Evolutionary conservation across 1,284 basidiomycete species (phyloP).

Genomic region (Microbotryum scabiosae): DNA sequence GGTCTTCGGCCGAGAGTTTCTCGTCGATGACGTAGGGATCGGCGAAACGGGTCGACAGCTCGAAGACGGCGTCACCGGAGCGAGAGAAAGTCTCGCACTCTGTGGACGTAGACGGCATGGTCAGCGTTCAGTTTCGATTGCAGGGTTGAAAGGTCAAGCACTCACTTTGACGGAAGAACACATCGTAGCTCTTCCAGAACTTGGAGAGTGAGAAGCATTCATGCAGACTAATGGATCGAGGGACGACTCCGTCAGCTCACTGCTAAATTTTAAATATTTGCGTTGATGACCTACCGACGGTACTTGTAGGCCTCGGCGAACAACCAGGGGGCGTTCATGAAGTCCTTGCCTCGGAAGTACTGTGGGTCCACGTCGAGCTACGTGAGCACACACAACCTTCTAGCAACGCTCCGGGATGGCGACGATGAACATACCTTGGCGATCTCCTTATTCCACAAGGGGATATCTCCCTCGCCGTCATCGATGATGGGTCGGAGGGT

Average conservation of each 20-base stretch:
- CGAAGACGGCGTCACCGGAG: slow-evolving; percentile 85
- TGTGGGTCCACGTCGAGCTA: slow-evolving; percentile 33
- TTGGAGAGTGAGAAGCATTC: slow-evolving; percentile 93
- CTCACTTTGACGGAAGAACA: slow-evolving; percentile 77
- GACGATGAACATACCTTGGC: slow-evolving; percentile 10
- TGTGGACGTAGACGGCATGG: slow-evolving; percentile 32
- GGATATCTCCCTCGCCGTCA: slow-evolving; percentile 86
- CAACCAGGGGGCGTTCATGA: slow-evolving; percentile 90
- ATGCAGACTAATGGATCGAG: slow-evolving; percentile 48
- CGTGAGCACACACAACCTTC: no score
- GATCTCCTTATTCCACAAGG: slow-evolving; percentile 83
- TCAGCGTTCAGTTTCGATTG: slow-evolving; percentile 13
- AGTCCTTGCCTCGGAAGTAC: slow-evolving; percentile 91
- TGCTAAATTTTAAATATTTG: no score
- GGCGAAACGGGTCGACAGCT: slow-evolving; percentile 85
- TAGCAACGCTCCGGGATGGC: no score
- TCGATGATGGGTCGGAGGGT: slow-evolving; percentile 72
- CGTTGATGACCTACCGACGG: slow-evolving; percentile 49
- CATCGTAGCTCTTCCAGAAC: slow-evolving; percentile 76
- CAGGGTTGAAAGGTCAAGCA: neutral
- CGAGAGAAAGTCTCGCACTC: slow-evolving; percentile 91
- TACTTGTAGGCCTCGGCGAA: slow-evolving; percentile 99
- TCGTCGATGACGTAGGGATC: slow-evolving; percentile 62
- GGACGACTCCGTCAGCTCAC: neutral
- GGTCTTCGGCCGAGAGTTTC: slow-evolving; percentile 50